Evolutionary conservation across 2,329 filamentous ascomycete species (phyloP).

Genomic region (Aspergillus fumigatiaffinis): DNA sequence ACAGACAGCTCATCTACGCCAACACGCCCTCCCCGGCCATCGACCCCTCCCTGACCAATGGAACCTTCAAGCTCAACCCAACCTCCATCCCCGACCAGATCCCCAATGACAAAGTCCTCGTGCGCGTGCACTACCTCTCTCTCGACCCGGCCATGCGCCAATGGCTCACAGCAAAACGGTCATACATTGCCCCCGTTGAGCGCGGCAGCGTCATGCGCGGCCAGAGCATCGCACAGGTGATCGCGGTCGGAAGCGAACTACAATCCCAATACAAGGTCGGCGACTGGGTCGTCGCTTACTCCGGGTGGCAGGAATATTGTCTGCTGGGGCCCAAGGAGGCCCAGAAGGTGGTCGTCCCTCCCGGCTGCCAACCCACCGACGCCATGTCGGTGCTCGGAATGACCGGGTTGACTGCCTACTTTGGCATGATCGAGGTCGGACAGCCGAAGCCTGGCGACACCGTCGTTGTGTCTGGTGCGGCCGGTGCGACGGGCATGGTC

Average conservation of each 20-base stretch:
- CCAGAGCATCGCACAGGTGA: conserved; percentile 55
- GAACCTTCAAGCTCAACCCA: conserved; percentile 34
- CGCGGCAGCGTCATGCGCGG: conserved; percentile 68
- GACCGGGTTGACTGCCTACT: conserved; percentile 72
- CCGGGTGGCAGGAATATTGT: conserved; percentile 66
- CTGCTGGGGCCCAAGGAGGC: conserved; percentile 53
- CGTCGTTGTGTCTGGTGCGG: conserved; percentile 73
- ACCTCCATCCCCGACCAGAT: conserved; percentile 24
- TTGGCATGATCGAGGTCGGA: conserved; percentile 66
- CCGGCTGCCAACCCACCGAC: conserved; percentile 53
- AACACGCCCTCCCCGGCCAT: conserved; percentile 32
- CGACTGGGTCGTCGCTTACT: conserved; percentile 50
- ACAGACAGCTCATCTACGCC: conserved; percentile 36
- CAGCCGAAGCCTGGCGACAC: conserved; percentile 66
- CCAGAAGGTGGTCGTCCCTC: conserved; percentile 43
- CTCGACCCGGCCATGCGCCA: conserved; percentile 74
- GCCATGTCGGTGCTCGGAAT: conserved; percentile 60
- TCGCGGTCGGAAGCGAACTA: conserved; percentile 50
- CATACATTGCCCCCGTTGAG: conserved; percentile 66
- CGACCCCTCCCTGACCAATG: conserved; percentile 30
- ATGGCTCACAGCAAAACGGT: conserved; percentile 59
- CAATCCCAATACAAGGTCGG: conserved; percentile 25
- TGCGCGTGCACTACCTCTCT: conserved; percentile 59
- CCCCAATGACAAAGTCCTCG: conserved; percentile 57
- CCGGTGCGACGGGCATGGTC: conserved; percentile 72